Evolutionary conservation across 441 rosid species (phyloP), one percentile per base, ranked within the genome.

Genomic region (Pelargonium myrrhifolium): DNA sequence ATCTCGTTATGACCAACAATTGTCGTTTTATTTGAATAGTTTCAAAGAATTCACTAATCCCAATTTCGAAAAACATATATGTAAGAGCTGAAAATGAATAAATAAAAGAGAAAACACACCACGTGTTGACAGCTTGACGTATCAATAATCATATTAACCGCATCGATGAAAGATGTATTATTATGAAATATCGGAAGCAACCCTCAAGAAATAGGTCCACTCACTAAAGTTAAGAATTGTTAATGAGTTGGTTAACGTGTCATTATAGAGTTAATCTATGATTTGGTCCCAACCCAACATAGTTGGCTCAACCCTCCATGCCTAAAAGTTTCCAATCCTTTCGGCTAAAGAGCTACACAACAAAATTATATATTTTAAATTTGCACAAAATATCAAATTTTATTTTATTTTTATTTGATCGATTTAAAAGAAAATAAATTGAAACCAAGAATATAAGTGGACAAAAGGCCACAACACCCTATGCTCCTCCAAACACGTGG

Each of bases 261-360:
- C 60, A 51, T 37, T 12, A 56, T 31, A 66, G 61, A 11, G 8
- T 26, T 20, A 6, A 47, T 53, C 59, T 21, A 53, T 53, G 59
- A 53, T 53, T 15, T 53, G 59, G 59, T 53, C 59, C 59, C 59
- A 53, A 53, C 17, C 21, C 59, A 53, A 15, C 21, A 8, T 53
- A 53, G 59, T 53, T 53, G 59, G 59, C 59, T 17, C 59, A 53
- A 53, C 9, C 22, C 18, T 17, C 59, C 7, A 20, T 5, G 28
- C 12, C 10, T 37, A 55, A 68, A 71, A 59, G 53, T 53, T n/a
- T 15, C 43, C 18, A 11, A 9, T 40, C 70, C 84, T 75, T 73
- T 75, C 71, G 78, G 80, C 82, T 43, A 31, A 43, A 58, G 22
- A 53, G 22, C 59, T 53, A 53, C 59, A 53, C 59, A 53, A 53